Conservation (phyloP, 2,329 filamentous ascomycete genomes). For the Botryosphaeria agaves region DNA sequence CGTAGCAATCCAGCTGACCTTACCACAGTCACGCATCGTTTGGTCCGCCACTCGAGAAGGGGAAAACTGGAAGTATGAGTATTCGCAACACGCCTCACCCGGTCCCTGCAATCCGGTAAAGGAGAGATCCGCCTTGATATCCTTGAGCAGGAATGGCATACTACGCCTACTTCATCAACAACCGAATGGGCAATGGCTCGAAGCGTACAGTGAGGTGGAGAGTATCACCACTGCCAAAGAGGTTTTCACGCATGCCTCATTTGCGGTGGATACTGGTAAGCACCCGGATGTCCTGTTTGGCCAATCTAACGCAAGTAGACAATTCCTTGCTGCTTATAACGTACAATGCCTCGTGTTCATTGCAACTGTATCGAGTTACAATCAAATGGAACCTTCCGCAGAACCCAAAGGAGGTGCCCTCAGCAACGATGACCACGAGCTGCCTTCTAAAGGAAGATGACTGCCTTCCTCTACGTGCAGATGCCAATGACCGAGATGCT, state of each 20-base stretch:
- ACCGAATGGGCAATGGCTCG: constrained; percentile 52
- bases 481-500: too few relatives aligned
- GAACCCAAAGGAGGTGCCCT: constrained; percentile 30
- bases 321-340: constrained; percentile 44
- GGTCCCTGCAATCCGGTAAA: constrained; percentile 59
- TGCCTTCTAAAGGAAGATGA: too few relatives aligned
- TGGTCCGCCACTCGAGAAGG: constrained; percentile 16
- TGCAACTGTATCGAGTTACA: constrained; percentile 55
- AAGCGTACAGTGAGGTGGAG: constrained; percentile 57
- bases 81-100: constrained; percentile 44
- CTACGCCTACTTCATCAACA: constrained; percentile 67
- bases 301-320: constrained; percentile 11
- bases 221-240: constrained; percentile 46
- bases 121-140: constrained; percentile 56
- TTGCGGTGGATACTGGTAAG: constrained; percentile 51
- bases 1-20: neutral
- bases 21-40: neutral
- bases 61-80: constrained; percentile 50
- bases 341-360: constrained; percentile 50
- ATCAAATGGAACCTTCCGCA: constrained; percentile 52
- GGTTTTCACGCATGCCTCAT: constrained; percentile 21
- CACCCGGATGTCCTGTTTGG: constrained; percentile 4
- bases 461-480: too few relatives aligned
- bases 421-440: too few relatives aligned
- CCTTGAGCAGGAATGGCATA: constrained; percentile 55